Evolutionary conservation across 2,329 filamentous ascomycete species (phyloP).

Genomic region (Metarhizium album): DNA sequence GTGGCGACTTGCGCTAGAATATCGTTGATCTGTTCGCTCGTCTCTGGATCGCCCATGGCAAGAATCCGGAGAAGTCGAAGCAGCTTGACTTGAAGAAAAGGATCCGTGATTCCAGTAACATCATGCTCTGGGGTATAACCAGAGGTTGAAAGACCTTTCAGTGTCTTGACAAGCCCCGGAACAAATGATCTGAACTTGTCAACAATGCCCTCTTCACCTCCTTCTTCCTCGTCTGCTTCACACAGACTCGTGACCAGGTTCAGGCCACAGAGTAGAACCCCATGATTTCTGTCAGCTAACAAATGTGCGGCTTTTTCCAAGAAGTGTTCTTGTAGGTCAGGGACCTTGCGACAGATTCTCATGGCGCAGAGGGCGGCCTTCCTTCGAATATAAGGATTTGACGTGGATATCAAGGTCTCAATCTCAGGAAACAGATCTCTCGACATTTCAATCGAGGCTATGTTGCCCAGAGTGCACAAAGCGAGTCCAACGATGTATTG

Average conservation of each 20-base stretch:
- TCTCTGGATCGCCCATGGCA: constrained; percentile 72
- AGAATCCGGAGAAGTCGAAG: constrained; percentile 76
- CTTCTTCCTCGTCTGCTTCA: constrained; percentile 87
- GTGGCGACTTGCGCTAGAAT: constrained; percentile 95
- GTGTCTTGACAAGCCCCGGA: constrained; percentile 74
- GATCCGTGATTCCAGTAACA: constrained; percentile 94
- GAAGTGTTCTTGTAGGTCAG: constrained; percentile 94
- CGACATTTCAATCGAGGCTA: constrained; percentile 96
- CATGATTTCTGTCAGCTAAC: constrained; percentile 88
- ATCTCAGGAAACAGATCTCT: constrained; percentile 94
- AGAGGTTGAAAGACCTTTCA: constrained; percentile 88
- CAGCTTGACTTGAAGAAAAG: constrained; percentile 95
- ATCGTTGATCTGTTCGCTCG: constrained; percentile 96
- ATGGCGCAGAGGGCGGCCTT: constrained; percentile 98
- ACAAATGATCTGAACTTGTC: constrained; percentile 84
- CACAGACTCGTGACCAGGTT: constrained; percentile 88
- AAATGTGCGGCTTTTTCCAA: constrained; percentile 84
- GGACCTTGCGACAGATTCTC: constrained; percentile 96
- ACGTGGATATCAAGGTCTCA: constrained; percentile 79
- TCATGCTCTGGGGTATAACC: constrained; percentile 97
- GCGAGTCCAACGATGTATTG: constrained; percentile 97
- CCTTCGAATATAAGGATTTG: constrained; percentile 95
- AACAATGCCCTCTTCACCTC: constrained; percentile 77
- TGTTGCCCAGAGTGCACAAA: constrained; percentile 92
- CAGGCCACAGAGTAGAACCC: constrained; percentile 83